Conservation (phyloP, 331 rosid species). For the Malus hybrid region DNA sequence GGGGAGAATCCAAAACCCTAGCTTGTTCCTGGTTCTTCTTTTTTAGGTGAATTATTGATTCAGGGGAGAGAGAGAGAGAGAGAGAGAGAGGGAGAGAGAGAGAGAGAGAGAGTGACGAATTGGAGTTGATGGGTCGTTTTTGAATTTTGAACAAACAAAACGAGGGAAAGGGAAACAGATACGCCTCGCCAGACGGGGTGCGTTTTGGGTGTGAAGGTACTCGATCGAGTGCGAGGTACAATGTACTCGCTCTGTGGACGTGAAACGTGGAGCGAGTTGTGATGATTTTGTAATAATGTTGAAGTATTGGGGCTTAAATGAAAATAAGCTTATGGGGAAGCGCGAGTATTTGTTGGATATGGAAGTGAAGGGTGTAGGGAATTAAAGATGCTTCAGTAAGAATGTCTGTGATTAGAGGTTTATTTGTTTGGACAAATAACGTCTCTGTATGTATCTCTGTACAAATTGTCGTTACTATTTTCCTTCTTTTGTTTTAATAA, state of each 20-base stretch:
- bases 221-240: neutral
- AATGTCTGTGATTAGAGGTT: neutral
- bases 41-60: neutral
- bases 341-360: neutral
- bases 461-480: neutral
- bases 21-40: neutral
- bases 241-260: neutral
- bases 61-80: neutral
- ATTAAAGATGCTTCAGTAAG: neutral
- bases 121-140: conserved; percentile 45
- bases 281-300: neutral
- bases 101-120: conserved; percentile 13
- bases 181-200: neutral
- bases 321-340: neutral
- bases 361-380: neutral
- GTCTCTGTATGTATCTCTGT: neutral
- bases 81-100: no score
- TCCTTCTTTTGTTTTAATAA: neutral
- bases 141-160: conserved; percentile 58
- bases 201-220: neutral
- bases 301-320: neutral
- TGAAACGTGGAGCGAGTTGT: neutral
- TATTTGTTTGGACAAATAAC: neutral
- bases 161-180: conserved; percentile 87
- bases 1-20: conserved; percentile 9